Evolutionary conservation across 2,329 filamentous ascomycete species (phyloP).

Genomic region (Penicillium sp.): DNA sequence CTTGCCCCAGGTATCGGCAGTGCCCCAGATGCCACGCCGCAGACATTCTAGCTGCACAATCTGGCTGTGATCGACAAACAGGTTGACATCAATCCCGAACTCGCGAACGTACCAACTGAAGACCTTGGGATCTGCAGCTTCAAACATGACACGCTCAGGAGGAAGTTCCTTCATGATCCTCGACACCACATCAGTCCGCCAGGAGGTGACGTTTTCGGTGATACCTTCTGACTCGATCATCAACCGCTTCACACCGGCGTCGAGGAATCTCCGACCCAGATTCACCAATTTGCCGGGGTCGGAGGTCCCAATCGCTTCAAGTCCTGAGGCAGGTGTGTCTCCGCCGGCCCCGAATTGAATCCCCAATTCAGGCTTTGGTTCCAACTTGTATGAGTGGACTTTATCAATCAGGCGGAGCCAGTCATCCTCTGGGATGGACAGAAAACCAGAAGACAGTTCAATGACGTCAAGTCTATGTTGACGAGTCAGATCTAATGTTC

Average conservation of each 20-base stretch:
- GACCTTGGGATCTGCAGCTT: slow-evolving; percentile 55
- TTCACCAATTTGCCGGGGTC: slow-evolving; percentile 51
- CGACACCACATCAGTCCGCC: slow-evolving; percentile 57
- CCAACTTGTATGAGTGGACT: slow-evolving; percentile 48
- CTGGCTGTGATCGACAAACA: slow-evolving; percentile 58
- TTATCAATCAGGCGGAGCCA: slow-evolving; percentile 53
- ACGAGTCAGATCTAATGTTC: not conserved
- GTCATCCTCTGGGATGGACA: slow-evolving; percentile 54
- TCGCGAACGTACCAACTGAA: slow-evolving; percentile 58
- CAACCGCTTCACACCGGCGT: slow-evolving; percentile 53
- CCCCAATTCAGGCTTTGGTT: slow-evolving; percentile 54
- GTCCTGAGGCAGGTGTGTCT: slow-evolving; percentile 48
- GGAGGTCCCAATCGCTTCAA: slow-evolving; percentile 50
- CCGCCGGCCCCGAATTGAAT: slow-evolving; percentile 59
- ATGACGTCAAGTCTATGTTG: slow-evolving; percentile 51
- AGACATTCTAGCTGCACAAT: slow-evolving; percentile 56
- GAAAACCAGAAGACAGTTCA: slow-evolving; percentile 54
- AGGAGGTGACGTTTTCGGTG: slow-evolving; percentile 54
- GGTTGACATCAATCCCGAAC: slow-evolving; percentile 56
- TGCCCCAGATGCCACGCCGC: slow-evolving; percentile 55
- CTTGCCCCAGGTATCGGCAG: slow-evolving; percentile 56
- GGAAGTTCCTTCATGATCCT: slow-evolving; percentile 52
- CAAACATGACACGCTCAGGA: slow-evolving; percentile 56
- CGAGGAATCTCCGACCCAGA: slow-evolving; percentile 50
- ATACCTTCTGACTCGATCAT: slow-evolving; percentile 62